Percentiles rank a stretch among this genome's conserved stretches.
Evolutionary conservation across 1,284 basidiomycete species (phyloP).

Genomic region (Sporisorium exsertum): DNA sequence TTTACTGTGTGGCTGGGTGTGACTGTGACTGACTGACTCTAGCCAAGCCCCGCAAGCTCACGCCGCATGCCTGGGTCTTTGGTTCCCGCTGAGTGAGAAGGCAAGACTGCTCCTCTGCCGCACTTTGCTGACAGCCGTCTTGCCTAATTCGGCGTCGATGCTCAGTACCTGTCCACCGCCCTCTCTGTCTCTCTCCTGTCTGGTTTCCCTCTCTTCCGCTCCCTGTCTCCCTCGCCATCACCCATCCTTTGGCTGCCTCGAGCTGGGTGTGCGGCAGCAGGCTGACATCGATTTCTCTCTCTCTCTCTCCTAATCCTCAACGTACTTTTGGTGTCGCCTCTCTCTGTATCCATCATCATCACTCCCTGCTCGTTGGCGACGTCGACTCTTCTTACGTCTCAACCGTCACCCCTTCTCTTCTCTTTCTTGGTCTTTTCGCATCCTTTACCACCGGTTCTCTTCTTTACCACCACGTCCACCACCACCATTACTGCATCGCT

Average conservation of each 20-base stretch:
- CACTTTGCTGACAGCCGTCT: neutral
- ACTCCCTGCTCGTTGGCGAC: slow-evolving; percentile 9
- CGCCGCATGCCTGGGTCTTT: slow-evolving; percentile 4
- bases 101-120: neutral
- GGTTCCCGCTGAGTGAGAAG: too few species aligned
- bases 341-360: neutral
- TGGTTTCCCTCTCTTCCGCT: too few species aligned
- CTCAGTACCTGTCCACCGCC: too few species aligned
- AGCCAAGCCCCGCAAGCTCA: neutral
- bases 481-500: neutral
- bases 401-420: slow-evolving; percentile 1
- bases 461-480: neutral
- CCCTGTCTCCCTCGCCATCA: slow-evolving; percentile 1
- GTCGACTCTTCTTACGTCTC: neutral
- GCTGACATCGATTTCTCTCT: slow-evolving; percentile 13
- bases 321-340: neutral
- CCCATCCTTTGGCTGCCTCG: slow-evolving; percentile 3
- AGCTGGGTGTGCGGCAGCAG: slow-evolving; percentile 15
- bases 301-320: slow-evolving; percentile 20
- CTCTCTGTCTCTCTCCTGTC: too few species aligned
- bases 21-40: neutral
- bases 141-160: slow-evolving; percentile 11
- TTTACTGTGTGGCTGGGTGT: neutral
- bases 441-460: neutral
- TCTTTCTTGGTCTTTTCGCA: neutral